Conservation (phyloP, 2,329 filamentous ascomycete species). For the Coniella vitis region DNA sequence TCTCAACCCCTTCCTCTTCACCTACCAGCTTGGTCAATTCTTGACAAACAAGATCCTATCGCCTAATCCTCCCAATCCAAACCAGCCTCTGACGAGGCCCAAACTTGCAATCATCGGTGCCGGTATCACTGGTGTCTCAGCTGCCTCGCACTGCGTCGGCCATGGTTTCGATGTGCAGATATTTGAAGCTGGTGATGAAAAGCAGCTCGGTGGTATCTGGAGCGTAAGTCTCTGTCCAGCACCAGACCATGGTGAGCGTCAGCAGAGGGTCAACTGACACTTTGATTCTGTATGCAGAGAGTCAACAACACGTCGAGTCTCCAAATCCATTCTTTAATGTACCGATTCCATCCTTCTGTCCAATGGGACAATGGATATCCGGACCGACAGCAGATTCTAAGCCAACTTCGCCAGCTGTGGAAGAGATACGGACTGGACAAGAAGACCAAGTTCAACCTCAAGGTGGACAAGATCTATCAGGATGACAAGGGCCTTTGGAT, state of each 20-base stretch:
- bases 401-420: constrained; percentile 67
- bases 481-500: constrained; percentile 67
- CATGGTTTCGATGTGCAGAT: constrained; percentile 78
- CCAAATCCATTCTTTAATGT: constrained; percentile 83
- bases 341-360: constrained; percentile 77
- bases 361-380: constrained; percentile 73
- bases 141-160: constrained; percentile 75
- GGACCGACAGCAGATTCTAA: constrained; percentile 65
- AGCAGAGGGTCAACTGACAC: neutral
- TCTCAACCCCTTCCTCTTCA: constrained; percentile 49
- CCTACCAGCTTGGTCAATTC: constrained; percentile 61
- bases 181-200: constrained; percentile 64
- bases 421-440: constrained; percentile 64
- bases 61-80: constrained; percentile 58
- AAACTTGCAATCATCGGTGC: constrained; percentile 64
- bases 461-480: constrained; percentile 62
- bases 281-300: constrained; percentile 36
- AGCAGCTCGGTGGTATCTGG: constrained; percentile 73
- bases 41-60: constrained; percentile 59
- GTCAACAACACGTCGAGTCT: constrained; percentile 78
- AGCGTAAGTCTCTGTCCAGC: constrained; percentile 43
- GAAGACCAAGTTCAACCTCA: constrained; percentile 65
- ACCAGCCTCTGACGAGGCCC: constrained; percentile 50
- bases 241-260: neutral
- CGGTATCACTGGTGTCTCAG: constrained; percentile 67